A percentile compares a stretch with the other conserved stretches of the same genome.
These are phyloP conservation scores for Dioscorea zingiberensis DNA, from an alignment of 106 monocot species.

Conservation along the genomic window DNA sequence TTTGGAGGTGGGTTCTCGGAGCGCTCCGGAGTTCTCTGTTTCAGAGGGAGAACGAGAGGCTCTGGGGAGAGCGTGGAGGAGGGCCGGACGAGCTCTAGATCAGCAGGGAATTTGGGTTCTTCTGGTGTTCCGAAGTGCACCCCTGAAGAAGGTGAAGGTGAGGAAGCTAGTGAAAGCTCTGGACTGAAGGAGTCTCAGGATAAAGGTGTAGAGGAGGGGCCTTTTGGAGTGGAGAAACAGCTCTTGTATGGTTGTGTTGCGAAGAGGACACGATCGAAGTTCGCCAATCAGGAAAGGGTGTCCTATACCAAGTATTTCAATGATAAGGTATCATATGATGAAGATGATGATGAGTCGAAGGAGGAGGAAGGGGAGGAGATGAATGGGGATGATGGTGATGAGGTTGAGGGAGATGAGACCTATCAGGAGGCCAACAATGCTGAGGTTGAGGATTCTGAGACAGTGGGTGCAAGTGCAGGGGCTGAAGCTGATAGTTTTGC, in stretches of 20 bases:
- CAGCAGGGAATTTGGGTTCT: too few species aligned
- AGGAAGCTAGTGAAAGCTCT: too few species aligned
- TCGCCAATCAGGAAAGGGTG: not conserved
- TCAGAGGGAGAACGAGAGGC: slow-evolving; percentile 47
- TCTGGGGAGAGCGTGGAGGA: slow-evolving; percentile 41
- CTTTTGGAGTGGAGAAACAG: too few species aligned
- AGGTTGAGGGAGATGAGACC: not conserved
- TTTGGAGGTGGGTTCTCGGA: too few species aligned
- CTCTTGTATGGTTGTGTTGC: slow-evolving; percentile 1
- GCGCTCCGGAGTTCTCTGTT: slow-evolving; percentile 26
- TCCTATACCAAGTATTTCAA: not conserved
- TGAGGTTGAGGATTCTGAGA: not conserved
- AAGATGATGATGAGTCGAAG: not conserved
- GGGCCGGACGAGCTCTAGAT: slow-evolving; percentile 14
- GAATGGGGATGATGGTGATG: not conserved
- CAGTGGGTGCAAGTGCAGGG: not conserved
- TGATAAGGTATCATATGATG: not conserved
- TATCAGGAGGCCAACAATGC: not conserved
- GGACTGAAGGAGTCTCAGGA: too few species aligned
- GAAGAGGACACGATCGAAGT: not conserved
- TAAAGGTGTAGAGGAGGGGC: too few species aligned
- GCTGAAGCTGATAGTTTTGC: not conserved
- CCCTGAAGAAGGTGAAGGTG: too few species aligned
- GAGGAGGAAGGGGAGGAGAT: not conserved
- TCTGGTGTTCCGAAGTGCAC: too few species aligned